Percentiles rank a stretch among this genome's conserved stretches.
phyloP scores from a whole-genome alignment of 495 filamentous ascomycete genomes.

The Annulohypoxylon stygium region DNA sequence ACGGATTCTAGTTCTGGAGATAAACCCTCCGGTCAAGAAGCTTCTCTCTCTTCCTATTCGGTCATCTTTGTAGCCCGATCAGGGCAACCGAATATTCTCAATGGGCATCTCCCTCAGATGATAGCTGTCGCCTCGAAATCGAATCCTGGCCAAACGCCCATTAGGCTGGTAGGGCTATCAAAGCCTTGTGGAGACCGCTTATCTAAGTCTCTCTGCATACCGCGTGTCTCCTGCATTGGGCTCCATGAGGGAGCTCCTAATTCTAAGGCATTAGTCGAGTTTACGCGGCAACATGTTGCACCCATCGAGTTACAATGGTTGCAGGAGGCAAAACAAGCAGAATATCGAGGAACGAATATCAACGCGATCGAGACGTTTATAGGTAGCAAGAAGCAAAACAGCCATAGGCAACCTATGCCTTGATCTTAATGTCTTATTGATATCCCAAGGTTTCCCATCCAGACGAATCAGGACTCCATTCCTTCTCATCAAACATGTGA shows the following conservation, averaged over 20 bases:
- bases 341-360: conserved; percentile 45
- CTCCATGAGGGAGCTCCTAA: conserved; percentile 63
- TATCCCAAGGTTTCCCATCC: not conserved
- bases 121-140: conserved; percentile 64
- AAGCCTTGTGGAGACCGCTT: conserved; percentile 65
- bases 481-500: not conserved
- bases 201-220: conserved; percentile 64
- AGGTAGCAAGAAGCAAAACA: conserved; percentile 53
- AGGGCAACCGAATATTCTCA: conserved; percentile 62
- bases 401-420: not conserved
- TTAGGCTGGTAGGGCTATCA: conserved; percentile 68
- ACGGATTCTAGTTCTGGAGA: conserved; percentile 7
- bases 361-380: conserved; percentile 55
- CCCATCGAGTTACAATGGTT: conserved; percentile 49
- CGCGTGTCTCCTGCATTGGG: conserved; percentile 70
- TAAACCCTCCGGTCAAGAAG: conserved; percentile 5
- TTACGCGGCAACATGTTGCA: conserved; percentile 62
- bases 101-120: conserved; percentile 72
- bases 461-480: not conserved
- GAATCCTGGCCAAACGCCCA: conserved; percentile 53
- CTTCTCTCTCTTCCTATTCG: conserved; percentile 50
- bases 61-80: conserved; percentile 68
- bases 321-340: conserved; percentile 38
- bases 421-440: not conserved
- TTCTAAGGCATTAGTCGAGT: conserved; percentile 63